Percentiles rank a stretch among this genome's conserved stretches.
Evolutionary conservation across 2,329 filamentous ascomycete species (phyloP).

Genomic region (Davidsoniella virescens): DNA sequence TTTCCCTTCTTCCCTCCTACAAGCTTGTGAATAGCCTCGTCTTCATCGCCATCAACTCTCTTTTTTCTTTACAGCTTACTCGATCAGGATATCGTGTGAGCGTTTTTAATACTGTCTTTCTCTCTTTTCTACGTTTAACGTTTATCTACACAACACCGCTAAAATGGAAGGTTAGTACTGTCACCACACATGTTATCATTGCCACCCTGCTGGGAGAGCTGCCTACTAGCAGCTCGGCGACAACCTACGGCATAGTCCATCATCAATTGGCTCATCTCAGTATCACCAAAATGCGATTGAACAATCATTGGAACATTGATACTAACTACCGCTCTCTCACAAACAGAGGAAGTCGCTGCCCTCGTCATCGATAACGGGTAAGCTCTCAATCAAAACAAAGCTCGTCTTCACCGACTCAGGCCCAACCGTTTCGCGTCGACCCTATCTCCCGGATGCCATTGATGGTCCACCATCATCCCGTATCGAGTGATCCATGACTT

Average conservation of each 20-base stretch:
- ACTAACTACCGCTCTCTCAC: not conserved
- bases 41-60: slow-evolving; percentile 12
- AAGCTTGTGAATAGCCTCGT: slow-evolving; percentile 14
- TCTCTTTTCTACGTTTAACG: slow-evolving; percentile 13
- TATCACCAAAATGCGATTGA: not conserved
- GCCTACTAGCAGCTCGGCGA: not conserved
- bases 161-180: slow-evolving; percentile 48
- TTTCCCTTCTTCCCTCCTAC: slow-evolving; percentile 11
- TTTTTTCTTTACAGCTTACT: slow-evolving; percentile 14
- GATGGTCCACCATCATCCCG: not conserved
- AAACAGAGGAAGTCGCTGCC: slow-evolving; percentile 94
- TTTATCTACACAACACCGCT: slow-evolving; percentile 20
- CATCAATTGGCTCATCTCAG: not conserved
- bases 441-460: slow-evolving; percentile 11
- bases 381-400: slow-evolving; percentile 33
- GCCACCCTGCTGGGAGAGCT: slow-evolving; percentile 5
- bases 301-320: not conserved
- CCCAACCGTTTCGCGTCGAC: slow-evolving; percentile 11
- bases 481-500: not conserved
- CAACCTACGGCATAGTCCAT: not conserved
- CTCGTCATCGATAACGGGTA: slow-evolving; percentile 99
- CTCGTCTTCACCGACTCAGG: slow-evolving; percentile 23
- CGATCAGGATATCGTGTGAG: slow-evolving; percentile 16
- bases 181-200: slow-evolving; percentile 5
- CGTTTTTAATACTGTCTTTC: slow-evolving; percentile 13